Percentiles rank a stretch among this genome's conserved stretches.
phyloP scores from a whole-genome alignment of 2,329 filamentous ascomycete genomes.

The Talaromyces sp. region DNA sequence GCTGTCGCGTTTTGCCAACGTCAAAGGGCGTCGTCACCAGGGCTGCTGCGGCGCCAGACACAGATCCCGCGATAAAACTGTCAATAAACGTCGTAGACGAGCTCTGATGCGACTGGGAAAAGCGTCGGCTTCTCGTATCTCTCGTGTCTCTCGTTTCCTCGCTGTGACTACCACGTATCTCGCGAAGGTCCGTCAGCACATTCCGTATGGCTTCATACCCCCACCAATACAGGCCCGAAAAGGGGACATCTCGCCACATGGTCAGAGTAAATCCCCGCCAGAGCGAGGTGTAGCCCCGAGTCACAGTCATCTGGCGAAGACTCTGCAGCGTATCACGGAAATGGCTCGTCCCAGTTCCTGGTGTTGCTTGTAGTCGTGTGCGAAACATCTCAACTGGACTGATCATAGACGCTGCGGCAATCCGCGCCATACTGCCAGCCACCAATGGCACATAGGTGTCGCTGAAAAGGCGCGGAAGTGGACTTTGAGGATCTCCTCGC shows the following conservation, averaged over 20 bases:
- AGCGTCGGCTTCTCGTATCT: neutral
- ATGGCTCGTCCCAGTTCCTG: conserved; percentile 56
- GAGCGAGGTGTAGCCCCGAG: conserved; percentile 72
- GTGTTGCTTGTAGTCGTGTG: conserved; percentile 82
- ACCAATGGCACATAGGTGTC: conserved; percentile 75
- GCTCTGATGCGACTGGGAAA: conserved; percentile 56
- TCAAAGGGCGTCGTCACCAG: conserved; percentile 93
- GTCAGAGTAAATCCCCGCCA: conserved; percentile 90
- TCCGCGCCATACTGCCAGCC: conserved; percentile 72
- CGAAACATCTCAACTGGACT: conserved; percentile 91
- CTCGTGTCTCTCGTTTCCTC: conserved; percentile 30
- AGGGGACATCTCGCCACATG: conserved; percentile 94
- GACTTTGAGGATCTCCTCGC: conserved; percentile 67
- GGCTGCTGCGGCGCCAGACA: conserved; percentile 78
- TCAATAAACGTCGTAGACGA: conserved; percentile 76
- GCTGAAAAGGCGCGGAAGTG: conserved; percentile 58
- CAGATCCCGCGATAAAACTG: conserved; percentile 80
- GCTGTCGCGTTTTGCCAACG: conserved; percentile 92
- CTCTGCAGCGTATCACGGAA: conserved; percentile 74
- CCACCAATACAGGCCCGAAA: conserved; percentile 97
- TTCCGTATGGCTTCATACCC: conserved; percentile 84
- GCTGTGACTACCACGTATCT: conserved; percentile 31
- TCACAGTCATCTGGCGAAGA: conserved; percentile 71
- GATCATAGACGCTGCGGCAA: conserved; percentile 76
- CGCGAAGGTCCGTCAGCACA: conserved; percentile 63